Base-by-base conservation (phyloP, 768 basidiomycete genomes). In the Rhodocollybia butyracea region DNA sequence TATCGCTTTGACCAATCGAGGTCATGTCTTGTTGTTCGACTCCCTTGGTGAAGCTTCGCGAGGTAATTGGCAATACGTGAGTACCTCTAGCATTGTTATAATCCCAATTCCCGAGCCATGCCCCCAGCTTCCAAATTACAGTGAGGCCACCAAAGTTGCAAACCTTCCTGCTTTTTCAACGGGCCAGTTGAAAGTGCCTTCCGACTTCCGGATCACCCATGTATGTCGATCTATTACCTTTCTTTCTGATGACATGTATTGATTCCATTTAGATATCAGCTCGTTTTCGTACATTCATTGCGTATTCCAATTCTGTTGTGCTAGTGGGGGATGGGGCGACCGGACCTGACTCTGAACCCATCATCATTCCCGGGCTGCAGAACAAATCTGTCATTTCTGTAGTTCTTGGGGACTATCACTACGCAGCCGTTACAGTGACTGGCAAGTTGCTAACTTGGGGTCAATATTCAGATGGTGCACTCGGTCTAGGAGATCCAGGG, bases 401-500 rank as follows among this genome's bases (percentile, higher is more conserved):
- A 54, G 86, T 88, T 13, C 78, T 94, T 48, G 96, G 96, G 5
- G 96, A 98, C 70, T 97, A 95, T 68, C 96, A 98, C 73, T 85
- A 78, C 64, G 90, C 84, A 32, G 95, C 96, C 1, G 74, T 97
- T 62, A 95, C 92, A 2, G 76, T 81, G 36, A 68, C 76, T 22
- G 96, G 95, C 15, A 80, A 85, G 64, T 73, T 94, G 24, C 73
- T 88, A 19, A 90, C 94, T 11, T 95, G 91, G 92, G 93, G 92
- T 15, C 60, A 68, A 24, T 88, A 84, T 69, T 88, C 87, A 21
- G 67, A 72, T 29, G 94, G 95, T 11, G 94, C 94, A 2, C 75
- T 97, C 34, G 95, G 95, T 1, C 76, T 97, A 2, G 94, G 94
- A 3, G 84, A 91, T 67, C 90, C 92, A 0, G 68, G 70, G 10